Percentiles rank a stretch among this genome's conserved stretches.
These are phyloP conservation scores for Gracilariopsis chorda DNA, from an alignment of 23 red algal genomes.

Conservation along the genomic window DNA sequence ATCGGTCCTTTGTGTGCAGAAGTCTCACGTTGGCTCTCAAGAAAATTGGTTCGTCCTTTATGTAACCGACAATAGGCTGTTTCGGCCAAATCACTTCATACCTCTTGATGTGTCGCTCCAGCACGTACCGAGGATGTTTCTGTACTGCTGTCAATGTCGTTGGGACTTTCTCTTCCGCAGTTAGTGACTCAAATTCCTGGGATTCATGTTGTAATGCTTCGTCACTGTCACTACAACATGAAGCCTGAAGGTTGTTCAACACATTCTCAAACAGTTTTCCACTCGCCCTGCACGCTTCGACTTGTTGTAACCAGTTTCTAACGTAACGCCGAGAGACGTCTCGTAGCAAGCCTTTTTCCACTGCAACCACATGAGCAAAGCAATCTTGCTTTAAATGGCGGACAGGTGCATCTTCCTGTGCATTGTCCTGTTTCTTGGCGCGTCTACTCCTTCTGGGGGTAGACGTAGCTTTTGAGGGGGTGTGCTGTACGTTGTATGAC, in stretches of 20 bases:
- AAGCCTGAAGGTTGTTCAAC: background rate
- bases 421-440: background rate
- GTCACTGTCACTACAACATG: background rate
- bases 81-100: slow-evolving; percentile 87
- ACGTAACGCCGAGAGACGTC: slow-evolving; percentile 75
- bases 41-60: slow-evolving; percentile 77
- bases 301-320: slow-evolving; percentile 21
- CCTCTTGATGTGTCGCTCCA: slow-evolving; percentile 90
- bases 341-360: slow-evolving; percentile 36
- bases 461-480: background rate
- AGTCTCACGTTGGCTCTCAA: slow-evolving; percentile 64
- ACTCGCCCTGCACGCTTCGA: slow-evolving; percentile 23
- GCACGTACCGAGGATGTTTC: slow-evolving; percentile 79
- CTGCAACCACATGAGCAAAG: slow-evolving; percentile 69
- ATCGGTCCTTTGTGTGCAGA: slow-evolving; percentile 85
- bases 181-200: slow-evolving; percentile 47
- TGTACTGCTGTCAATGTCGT: slow-evolving; percentile 56
- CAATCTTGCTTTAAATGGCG: background rate
- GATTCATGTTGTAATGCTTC: slow-evolving; percentile 26
- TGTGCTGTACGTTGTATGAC: background rate
- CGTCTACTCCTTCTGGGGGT: background rate
- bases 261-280: slow-evolving; percentile 56
- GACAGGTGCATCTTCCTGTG: background rate
- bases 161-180: slow-evolving; percentile 60
- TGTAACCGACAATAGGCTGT: slow-evolving; percentile 57